Conservation (phyloP, 176 grass and related monocot genomes). For the Musa schizocarpa region DNA sequence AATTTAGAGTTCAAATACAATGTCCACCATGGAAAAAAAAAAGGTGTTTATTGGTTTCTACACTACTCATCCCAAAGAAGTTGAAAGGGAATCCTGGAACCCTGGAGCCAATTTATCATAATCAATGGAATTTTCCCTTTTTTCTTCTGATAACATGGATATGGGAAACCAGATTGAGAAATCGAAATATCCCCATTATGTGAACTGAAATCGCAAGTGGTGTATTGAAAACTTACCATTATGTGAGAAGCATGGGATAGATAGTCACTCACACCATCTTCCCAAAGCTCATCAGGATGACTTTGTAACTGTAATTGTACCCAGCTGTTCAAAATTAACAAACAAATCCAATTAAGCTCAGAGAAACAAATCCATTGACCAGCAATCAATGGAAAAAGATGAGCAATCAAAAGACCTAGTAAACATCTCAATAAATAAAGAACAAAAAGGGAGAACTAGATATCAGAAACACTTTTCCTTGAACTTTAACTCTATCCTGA, state of each 20-base stretch:
- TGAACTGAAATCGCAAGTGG: background rate
- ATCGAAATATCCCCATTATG: too few species aligned
- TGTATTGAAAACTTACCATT: constrained; percentile 38
- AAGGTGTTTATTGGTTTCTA: too few species aligned
- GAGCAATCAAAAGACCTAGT: too few species aligned
- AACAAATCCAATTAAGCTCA: background rate
- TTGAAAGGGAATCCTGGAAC: too few species aligned
- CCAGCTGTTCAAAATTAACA: constrained; percentile 57
- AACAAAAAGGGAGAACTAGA: background rate
- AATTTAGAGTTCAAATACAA: too few species aligned
- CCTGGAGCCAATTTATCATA: too few species aligned
- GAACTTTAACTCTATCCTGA: background rate
- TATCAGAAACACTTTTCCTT: background rate
- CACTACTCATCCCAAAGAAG: too few species aligned
- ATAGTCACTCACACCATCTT: constrained; percentile 71
- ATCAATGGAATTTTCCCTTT: too few species aligned
- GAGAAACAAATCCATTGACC: background rate
- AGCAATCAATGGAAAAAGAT: background rate
- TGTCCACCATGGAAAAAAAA: too few species aligned
- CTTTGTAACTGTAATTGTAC: constrained; percentile 72
- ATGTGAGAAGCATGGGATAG: constrained; percentile 64
- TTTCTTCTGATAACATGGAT: too few species aligned
- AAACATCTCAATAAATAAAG: background rate
- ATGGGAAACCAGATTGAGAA: too few species aligned
- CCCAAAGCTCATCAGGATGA: constrained; percentile 84